Evolutionary conservation across 2,329 filamentous ascomycete genomes (phyloP).

Genomic region (Chalaropsis ovoidea): DNA sequence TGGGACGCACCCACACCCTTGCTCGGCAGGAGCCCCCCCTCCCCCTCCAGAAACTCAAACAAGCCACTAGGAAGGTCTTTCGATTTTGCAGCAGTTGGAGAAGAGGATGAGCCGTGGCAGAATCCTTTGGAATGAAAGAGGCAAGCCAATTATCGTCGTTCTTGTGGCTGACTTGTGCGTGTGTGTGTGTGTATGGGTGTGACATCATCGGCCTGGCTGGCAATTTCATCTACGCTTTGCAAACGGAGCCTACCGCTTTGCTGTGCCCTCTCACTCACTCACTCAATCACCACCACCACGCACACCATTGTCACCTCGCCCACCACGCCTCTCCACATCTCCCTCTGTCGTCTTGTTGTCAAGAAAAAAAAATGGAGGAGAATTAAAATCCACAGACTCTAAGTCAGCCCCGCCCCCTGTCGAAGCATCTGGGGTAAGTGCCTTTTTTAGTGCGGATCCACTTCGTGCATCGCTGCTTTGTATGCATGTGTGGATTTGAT

Average conservation of each 20-base stretch:
- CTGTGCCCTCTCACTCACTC: too few relatives aligned
- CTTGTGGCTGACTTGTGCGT: neutral
- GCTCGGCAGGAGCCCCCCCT: neutral
- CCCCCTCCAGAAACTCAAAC: slow-evolving; percentile 5
- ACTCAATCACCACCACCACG: too few relatives aligned
- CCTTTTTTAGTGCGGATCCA: slow-evolving; percentile 23
- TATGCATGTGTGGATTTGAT: neutral
- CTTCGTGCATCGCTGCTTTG: neutral
- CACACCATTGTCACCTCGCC: too few relatives aligned
- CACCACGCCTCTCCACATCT: too few relatives aligned
- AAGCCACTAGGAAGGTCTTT: slow-evolving; percentile 4
- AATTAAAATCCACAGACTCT: neutral
- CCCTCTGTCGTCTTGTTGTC: too few relatives aligned
- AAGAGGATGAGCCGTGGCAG: slow-evolving; percentile 10
- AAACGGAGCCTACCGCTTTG: neutral
- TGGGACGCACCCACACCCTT: neutral
- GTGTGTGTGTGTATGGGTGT: too few relatives aligned
- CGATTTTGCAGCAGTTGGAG: neutral
- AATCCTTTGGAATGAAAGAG: slow-evolving; percentile 4
- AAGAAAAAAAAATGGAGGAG: neutral
- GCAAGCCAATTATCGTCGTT: neutral
- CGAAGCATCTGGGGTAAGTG: slow-evolving; percentile 23
- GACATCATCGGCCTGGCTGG: neutral
- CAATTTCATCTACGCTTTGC: neutral
- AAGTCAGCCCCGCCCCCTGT: neutral